Conservation (phyloP, 139 green algal genomes). For the Coelastrella sp. region DNA sequence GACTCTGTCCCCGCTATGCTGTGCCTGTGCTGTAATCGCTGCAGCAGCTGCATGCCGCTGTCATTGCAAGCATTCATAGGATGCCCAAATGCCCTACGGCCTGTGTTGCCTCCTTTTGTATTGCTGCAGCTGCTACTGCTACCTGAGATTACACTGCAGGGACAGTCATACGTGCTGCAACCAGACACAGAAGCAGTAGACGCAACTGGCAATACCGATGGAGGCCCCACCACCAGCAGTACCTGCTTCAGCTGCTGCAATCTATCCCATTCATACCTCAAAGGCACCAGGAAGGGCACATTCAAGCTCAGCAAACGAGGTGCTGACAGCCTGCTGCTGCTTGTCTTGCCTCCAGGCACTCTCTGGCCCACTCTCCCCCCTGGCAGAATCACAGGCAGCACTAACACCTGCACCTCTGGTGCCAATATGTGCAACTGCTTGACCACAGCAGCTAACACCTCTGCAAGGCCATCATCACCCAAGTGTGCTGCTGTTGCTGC, state of each 20-base stretch:
- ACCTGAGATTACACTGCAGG: neutral
- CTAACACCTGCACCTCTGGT: conserved; percentile 29
- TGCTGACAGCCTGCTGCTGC: conserved; percentile 14
- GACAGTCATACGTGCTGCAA: too few relatives aligned
- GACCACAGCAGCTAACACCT: conserved; percentile 1
- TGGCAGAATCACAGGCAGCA: conserved; percentile 29
- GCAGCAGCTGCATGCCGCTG: neutral
- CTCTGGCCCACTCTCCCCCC: neutral
- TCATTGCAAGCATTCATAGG: too few relatives aligned
- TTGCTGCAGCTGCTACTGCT: neutral
- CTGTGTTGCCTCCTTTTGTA: neutral
- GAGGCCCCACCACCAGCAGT: conserved; percentile 15
- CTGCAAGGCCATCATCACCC: neutral
- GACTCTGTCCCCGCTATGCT: too few relatives aligned
- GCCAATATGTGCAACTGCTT: neutral
- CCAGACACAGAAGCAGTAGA: too few relatives aligned
- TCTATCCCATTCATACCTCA: conserved; percentile 22
- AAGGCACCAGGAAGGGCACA: conserved; percentile 2
- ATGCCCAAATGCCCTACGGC: too few relatives aligned
- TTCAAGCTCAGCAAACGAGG: conserved; percentile 22
- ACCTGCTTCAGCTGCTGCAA: conserved; percentile 15
- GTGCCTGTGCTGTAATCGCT: neutral
- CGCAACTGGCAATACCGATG: neutral
- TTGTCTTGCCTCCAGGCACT: neutral
- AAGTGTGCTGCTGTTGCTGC: neutral